Percentiles rank a stretch among this genome's conserved stretches.
Conservation (phyloP, 441 rosid genomes). For the Pelargonium cotyledonis region DNA sequence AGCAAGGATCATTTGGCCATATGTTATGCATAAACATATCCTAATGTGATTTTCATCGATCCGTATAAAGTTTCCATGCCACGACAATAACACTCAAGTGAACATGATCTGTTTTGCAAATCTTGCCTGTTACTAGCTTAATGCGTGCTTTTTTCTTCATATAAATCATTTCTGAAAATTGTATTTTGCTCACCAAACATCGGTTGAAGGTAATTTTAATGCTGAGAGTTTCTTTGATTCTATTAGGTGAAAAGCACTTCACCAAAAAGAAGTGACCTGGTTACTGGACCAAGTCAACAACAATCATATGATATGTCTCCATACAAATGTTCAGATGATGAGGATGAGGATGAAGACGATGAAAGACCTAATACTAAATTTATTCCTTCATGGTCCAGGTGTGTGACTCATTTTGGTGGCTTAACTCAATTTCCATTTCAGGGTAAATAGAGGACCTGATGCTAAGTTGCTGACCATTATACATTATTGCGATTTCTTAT, state of each 20-base stretch:
- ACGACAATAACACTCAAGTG: neutral
- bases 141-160: neutral
- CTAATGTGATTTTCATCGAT: neutral
- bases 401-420: conserved; percentile 18
- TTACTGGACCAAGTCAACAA: conserved; percentile 31
- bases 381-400: conserved; percentile 90
- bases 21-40: neutral
- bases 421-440: neutral
- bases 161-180: neutral
- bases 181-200: neutral
- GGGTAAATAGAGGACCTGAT: neutral
- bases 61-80: neutral
- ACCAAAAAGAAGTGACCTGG: conserved; percentile 18
- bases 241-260: conserved; percentile 37
- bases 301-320: conserved; percentile 87
- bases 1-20: neutral
- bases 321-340: conserved; percentile 82
- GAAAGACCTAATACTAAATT: conserved; percentile 43
- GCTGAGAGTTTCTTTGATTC: conserved; percentile 12
- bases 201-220: conserved; percentile 7
- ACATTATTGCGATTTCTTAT: neutral
- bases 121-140: neutral
- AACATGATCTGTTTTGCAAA: neutral
- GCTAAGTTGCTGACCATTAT: neutral
- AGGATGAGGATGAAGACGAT: conserved; percentile 55